A percentile compares a stretch with the other conserved stretches of the same genome.
These are phyloP conservation scores for Alternaria sp. DNA, from an alignment of 2,329 filamentous ascomycete genomes.

Conservation along the genomic window DNA sequence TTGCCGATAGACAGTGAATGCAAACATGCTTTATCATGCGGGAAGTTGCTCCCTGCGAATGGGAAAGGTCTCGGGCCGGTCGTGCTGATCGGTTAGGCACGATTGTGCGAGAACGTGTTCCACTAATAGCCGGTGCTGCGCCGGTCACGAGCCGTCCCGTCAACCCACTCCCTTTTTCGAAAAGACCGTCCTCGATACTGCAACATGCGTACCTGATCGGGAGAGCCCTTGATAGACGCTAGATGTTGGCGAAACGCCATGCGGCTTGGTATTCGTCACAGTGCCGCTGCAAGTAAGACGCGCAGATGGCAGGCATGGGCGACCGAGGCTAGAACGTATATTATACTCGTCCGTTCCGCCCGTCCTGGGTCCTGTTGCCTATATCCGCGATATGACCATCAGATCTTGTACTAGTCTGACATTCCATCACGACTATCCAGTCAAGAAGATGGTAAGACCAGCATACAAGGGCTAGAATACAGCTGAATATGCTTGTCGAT, in stretches of 20 bases:
- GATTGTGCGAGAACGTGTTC: neutral
- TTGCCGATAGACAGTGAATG: neutral
- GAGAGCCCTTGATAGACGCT: neutral
- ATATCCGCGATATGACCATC: neutral
- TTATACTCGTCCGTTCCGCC: neutral
- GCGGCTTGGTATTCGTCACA: neutral
- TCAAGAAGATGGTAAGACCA: neutral
- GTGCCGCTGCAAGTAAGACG: slow-evolving; percentile 6
- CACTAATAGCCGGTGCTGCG: slow-evolving; percentile 4
- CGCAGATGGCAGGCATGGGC: neutral
- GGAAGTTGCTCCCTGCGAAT: neutral
- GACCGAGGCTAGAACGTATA: neutral
- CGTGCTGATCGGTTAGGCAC: neutral
- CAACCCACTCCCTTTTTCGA: neutral
- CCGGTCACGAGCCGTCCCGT: slow-evolving; percentile 5
- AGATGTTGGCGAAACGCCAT: neutral
- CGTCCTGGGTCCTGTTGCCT: neutral
- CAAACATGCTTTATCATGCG: neutral
- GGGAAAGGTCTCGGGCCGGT: neutral
- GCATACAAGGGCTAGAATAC: neutral
- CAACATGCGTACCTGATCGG: neutral
- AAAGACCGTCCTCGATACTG: neutral
- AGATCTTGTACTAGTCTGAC: neutral
- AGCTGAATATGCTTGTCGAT: neutral
- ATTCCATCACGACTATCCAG: neutral